A percentile compares a stretch with the other conserved stretches of the same genome.
phyloP scores from a whole-genome alignment of 176 grass and related monocot genomes.

The Oropetium thomaeum region DNA sequence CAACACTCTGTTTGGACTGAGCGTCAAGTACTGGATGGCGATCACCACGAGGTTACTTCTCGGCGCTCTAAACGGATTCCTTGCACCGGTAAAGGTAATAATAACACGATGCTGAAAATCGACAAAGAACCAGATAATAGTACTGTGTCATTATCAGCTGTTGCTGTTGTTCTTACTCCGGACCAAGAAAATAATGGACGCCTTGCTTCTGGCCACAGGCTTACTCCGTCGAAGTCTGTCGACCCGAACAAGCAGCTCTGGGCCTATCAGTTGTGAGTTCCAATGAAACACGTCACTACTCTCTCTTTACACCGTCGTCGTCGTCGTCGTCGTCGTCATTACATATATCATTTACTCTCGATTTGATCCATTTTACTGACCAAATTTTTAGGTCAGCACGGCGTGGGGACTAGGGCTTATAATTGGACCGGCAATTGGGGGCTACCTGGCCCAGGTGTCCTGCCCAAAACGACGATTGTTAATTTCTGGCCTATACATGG shows the following conservation, averaged over 20 bases:
- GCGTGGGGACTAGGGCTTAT: slow-evolving; percentile 66
- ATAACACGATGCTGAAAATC: too few relatives aligned
- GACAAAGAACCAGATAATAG: not conserved
- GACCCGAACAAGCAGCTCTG: slow-evolving; percentile 60
- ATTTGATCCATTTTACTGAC: not conserved
- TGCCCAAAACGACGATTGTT: not conserved
- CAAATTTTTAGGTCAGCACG: slow-evolving; percentile 34
- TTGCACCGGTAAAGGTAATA: slow-evolving; percentile 54
- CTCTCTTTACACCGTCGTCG: too few relatives aligned
- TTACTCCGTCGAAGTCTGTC: slow-evolving; percentile 72
- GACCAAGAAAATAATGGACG: not conserved
- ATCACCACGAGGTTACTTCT: slow-evolving; percentile 63
- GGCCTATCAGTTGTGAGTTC: slow-evolving; percentile 59
- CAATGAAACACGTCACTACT: too few relatives aligned
- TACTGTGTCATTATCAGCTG: not conserved
- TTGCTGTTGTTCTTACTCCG: too few relatives aligned
- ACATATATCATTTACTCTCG: too few relatives aligned
- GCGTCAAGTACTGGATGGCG: slow-evolving; percentile 69
- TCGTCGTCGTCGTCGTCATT: too few relatives aligned
- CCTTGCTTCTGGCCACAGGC: slow-evolving; percentile 41
- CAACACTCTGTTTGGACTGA: slow-evolving; percentile 75
- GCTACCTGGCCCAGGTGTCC: slow-evolving; percentile 70
- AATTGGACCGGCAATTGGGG: slow-evolving; percentile 79
- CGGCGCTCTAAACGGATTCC: slow-evolving; percentile 63
- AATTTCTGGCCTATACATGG: not conserved